Evolutionary conservation across 2,329 filamentous ascomycete species (phyloP).

Genomic region (Colletotrichum higginsianum): DNA sequence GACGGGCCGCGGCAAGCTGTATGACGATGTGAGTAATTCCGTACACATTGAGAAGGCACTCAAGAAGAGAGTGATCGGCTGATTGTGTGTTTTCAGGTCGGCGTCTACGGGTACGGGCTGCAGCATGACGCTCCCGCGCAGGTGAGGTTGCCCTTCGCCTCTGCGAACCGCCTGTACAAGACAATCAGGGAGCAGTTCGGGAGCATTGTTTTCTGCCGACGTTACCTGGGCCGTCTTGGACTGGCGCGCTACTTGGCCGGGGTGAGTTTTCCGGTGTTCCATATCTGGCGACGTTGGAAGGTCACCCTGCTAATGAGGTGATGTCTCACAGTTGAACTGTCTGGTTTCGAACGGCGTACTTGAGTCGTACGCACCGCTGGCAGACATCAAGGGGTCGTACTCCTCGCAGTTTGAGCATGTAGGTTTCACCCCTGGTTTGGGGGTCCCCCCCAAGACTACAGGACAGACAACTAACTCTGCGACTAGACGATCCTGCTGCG

Average conservation of each 20-base stretch:
- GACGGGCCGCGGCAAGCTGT: conserved; percentile 89
- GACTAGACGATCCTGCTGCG: conserved; percentile 63
- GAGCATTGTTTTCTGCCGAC: conserved; percentile 72
- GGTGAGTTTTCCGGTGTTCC: conserved; percentile 53
- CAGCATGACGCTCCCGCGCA: conserved; percentile 54
- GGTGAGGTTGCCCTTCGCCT: conserved; percentile 60
- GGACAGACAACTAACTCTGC: not conserved
- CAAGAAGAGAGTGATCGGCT: not conserved
- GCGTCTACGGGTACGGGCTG: conserved; percentile 67
- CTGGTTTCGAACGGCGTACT: conserved; percentile 71
- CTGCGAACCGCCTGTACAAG: conserved; percentile 70
- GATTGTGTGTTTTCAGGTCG: conserved; percentile 52
- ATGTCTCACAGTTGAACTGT: conserved; percentile 63
- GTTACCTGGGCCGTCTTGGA: conserved; percentile 76
- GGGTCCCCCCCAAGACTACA: no score
- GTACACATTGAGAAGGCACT: not conserved
- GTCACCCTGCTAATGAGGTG: conserved; percentile 37
- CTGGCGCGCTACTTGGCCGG: conserved; percentile 71
- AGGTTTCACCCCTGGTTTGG: conserved; percentile 3
- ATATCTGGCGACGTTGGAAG: accelerated
- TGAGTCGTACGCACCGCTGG: conserved; percentile 69
- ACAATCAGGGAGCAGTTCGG: conserved; percentile 75
- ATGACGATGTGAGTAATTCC: conserved; percentile 77
- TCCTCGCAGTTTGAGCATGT: conserved; percentile 76
- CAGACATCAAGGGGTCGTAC: conserved; percentile 73